These are phyloP conservation scores for Globisporangium megalacanthum DNA, from an alignment of 352 stramenopile species.

Conservation along the genomic window DNA sequence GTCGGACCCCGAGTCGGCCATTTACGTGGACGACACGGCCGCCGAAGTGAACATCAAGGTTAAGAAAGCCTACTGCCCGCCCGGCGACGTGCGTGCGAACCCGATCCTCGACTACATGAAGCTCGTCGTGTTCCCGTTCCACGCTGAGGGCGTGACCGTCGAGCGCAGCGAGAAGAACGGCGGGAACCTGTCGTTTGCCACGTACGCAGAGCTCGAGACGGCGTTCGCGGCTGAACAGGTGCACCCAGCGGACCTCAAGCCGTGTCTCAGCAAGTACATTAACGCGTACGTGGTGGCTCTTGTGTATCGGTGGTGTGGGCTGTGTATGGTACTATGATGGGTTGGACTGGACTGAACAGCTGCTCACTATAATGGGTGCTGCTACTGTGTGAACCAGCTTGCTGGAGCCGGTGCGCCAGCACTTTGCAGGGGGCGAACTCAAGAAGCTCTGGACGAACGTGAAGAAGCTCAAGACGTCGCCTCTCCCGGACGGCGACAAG, in stretches of 20 bases:
- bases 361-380: neutral
- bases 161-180: constrained; percentile 84
- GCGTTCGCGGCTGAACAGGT: constrained; percentile 91
- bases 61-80: constrained; percentile 98
- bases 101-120: constrained; percentile 97
- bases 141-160: constrained; percentile 60
- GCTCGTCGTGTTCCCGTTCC: constrained; percentile 91
- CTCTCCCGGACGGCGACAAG: constrained; percentile 64
- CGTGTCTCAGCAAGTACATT: constrained; percentile 89
- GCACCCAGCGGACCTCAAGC: constrained; percentile 97
- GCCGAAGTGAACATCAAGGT: constrained; percentile 97
- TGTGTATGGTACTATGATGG: neutral
- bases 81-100: constrained; percentile 86
- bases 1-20: constrained; percentile 95
- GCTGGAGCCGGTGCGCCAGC: constrained; percentile 94
- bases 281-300: constrained; percentile 58
- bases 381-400: constrained; percentile 27
- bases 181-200: constrained; percentile 85
- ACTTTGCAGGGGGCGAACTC: constrained; percentile 93
- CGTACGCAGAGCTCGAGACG: constrained; percentile 87
- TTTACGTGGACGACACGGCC: constrained; percentile 97
- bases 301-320: neutral
- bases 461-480: constrained; percentile 79
- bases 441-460: constrained; percentile 95
- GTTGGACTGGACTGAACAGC: too few species aligned